Base-by-base conservation (phyloP, 2,329 filamentous ascomycete genomes). In the Penicillium glabrum region DNA sequence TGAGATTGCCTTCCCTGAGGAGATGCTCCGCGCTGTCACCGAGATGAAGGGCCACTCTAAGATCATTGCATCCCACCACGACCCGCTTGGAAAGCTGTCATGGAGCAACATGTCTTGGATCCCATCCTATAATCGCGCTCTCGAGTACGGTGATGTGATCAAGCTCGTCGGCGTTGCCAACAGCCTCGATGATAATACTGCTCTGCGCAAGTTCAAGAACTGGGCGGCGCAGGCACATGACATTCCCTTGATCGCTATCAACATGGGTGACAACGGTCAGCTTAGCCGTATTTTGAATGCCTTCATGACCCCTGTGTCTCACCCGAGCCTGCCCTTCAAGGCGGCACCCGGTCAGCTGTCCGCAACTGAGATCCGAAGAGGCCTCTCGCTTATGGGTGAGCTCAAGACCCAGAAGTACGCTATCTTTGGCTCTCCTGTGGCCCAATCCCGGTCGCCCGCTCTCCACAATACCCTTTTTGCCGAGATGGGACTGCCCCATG, bases 21-120 rank as follows among this genome's bases (percentile, higher is more conserved):
- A 86, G n/a, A 80, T 96, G 33, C 82, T 97, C 29, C 83, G 88
- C 46, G 79, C 83, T 14, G 82, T 96, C 4, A 82, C 84, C 0
- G 84, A 88, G 53, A 84, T 81, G 61, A 89, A 90, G 72, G 87
- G 88, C 2, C 82, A 84, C 62, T 91, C 91, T 1, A 89, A 87
- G 60, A 90, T 99, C 69, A 96, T 99, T 66, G 92, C 93, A 9
- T 99, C 95, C 0, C 93, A 99, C 72, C 95, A 99, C 72, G 95
- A 99, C 71, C 90, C 92, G 0, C 78, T 83, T 54, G 89, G 89
- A 9, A 80, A 82, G 23, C 80, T 98, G 19, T 93, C 90, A 1
- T 99, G 95, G 95, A 87, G 82, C 62, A 93, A 96, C 65, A 91
- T 90, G n/a, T 91, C 90, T 0, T 99, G 95, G 93, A 87, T 95